Percentiles rank a stretch among this genome's conserved stretches.
Evolutionary conservation across 768 basidiomycete species (phyloP).

Genomic region (Multifurca ochricompacta): DNA sequence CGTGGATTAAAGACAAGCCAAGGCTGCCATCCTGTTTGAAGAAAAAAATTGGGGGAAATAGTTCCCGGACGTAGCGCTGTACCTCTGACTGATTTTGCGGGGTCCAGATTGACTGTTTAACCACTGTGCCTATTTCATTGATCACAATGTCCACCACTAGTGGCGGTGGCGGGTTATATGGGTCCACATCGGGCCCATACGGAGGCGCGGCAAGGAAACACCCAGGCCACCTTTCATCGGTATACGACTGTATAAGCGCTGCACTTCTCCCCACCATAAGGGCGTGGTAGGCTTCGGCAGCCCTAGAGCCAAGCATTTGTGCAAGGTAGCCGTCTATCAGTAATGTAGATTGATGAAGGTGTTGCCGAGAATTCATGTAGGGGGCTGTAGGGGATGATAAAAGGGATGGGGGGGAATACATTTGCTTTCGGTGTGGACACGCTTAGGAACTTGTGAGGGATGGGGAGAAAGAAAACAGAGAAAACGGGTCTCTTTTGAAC

Average conservation of each 20-base stretch:
- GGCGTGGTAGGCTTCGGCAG: background rate
- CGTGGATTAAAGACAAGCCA: background rate
- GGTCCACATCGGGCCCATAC: background rate
- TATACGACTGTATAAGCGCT: background rate
- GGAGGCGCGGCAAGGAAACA: background rate
- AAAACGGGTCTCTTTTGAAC: background rate
- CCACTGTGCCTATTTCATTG: background rate
- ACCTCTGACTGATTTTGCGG: background rate
- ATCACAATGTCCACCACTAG: background rate
- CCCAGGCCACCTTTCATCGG: too few species aligned
- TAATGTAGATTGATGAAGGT: background rate
- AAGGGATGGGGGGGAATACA: background rate
- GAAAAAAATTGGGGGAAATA: constrained; percentile 12
- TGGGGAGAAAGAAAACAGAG: background rate
- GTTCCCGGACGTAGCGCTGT: background rate
- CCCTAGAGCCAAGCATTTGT: background rate
- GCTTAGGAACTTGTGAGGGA: background rate
- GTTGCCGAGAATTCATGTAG: background rate
- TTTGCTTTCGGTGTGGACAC: background rate
- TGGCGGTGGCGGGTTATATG: background rate
- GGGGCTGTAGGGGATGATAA: background rate
- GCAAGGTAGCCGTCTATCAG: constrained; percentile 10
- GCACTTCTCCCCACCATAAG: background rate
- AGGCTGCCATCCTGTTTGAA: background rate
- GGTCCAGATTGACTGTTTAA: constrained; percentile 1